Percentiles rank a stretch among this genome's conserved stretches.
Conservation (phyloP, 148 eudicot genomes). For the Chenopodium quinoa region DNA sequence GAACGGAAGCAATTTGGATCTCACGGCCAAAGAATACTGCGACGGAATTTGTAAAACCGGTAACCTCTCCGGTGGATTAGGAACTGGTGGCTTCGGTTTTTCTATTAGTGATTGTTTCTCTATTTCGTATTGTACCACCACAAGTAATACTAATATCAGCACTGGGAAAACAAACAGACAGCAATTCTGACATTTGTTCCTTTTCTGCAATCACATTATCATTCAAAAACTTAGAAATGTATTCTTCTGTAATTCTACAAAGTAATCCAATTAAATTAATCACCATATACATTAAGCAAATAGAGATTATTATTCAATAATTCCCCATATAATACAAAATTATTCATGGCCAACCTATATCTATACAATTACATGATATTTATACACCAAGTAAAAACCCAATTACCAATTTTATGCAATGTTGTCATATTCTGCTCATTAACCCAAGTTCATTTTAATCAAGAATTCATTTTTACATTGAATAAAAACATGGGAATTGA, state of each 20-base stretch:
- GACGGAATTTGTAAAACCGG: slow-evolving; percentile 52
- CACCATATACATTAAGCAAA: neutral
- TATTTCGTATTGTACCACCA: neutral
- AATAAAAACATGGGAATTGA: neutral
- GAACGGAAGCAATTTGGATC: slow-evolving; percentile 37
- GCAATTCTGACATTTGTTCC: slow-evolving; percentile 32
- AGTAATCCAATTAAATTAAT: neutral
- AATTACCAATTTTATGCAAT: neutral
- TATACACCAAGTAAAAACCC: neutral
- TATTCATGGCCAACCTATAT: too few species aligned
- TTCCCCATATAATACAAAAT: neutral
- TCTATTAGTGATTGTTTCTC: neutral
- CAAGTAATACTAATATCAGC: slow-evolving; percentile 18
- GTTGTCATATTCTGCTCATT: neutral
- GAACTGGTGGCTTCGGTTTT: slow-evolving; percentile 29
- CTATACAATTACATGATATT: too few species aligned
- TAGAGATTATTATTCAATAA: neutral
- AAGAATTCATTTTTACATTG: neutral
- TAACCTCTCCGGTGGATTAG: slow-evolving; percentile 61
- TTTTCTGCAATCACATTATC: slow-evolving; percentile 24
- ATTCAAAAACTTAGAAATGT: neutral
- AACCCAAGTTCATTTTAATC: neutral
- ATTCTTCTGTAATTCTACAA: neutral
- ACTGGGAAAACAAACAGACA: slow-evolving; percentile 27
- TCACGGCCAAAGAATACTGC: slow-evolving; percentile 43